These are phyloP conservation scores for Rhododendron kiyosumense DNA, from an alignment of 148 eudicot genomes.

Conservation along the genomic window DNA sequence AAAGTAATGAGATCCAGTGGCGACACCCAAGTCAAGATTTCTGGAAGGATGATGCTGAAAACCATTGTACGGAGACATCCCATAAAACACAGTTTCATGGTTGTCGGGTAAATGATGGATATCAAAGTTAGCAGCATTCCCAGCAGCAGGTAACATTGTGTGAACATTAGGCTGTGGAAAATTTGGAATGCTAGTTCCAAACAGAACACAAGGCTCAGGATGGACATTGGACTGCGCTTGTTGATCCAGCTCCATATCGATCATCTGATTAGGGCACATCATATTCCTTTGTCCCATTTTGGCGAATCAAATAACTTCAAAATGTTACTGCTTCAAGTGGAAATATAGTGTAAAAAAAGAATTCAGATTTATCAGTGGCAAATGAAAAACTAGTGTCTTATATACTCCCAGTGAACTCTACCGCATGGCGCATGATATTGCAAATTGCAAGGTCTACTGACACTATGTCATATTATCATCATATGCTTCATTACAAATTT, in stretches of 20 bases:
- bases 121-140: constrained; percentile 38
- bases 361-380: not conserved
- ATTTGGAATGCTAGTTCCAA: constrained; percentile 36
- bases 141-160: constrained; percentile 45
- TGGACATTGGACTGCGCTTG: constrained; percentile 45
- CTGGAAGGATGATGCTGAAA: constrained; percentile 52
- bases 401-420: not conserved
- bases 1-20: constrained; percentile 34
- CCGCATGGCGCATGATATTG: not conserved
- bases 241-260: constrained; percentile 52
- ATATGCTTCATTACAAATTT: not conserved
- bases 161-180: constrained; percentile 45
- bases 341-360: not conserved
- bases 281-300: constrained; percentile 75
- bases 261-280: constrained; percentile 43
- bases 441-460: not conserved
- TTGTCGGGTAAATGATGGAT: constrained; percentile 40
- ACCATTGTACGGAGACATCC: constrained; percentile 42
- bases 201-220: constrained; percentile 56
- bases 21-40: constrained; percentile 46
- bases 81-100: constrained; percentile 47
- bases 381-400: not conserved
- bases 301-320: constrained; percentile 1
- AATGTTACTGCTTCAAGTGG: constrained; percentile 15
- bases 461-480: not conserved